Evolutionary conservation across 148 eudicot species (phyloP), one percentile per base, ranked within the genome.

Genomic region (Rhododendron williamsianum): DNA sequence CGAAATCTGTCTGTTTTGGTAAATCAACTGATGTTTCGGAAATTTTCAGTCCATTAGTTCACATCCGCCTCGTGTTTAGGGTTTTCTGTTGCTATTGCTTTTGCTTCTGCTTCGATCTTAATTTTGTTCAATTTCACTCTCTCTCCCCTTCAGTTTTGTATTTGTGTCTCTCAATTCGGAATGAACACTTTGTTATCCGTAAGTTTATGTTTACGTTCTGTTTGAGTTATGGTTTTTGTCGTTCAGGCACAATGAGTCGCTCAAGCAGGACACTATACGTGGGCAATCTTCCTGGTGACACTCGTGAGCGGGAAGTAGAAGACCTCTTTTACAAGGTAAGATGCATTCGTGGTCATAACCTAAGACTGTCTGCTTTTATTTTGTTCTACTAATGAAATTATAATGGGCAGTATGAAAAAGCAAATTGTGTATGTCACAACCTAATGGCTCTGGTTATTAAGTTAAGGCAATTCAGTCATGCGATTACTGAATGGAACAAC

Each of bases 281-380:
- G 60, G 96, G 96, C n/a, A 93, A 93, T 67, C 94, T 93, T 84
- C 96, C 96, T 0, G 96, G 94, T 15, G 96, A 93, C 86, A 84
- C 92, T 49, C 90, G 93, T 43, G 94, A 93, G 84, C 88, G 91
- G 78, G 96, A 93, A 89, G 94, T 93, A 45, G 94, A 93, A 80
- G 98, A 94, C 88, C 85, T 94, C 82, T 94, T 94, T 82, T 86
- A 89, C 89, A 94, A 94, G 92, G 98, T 94, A 84, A 79, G 36
- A 15, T 9, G 35, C 6, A 18, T 41, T 41, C 11, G 15, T 21
- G 33, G 4, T 45, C 25, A 46, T 73, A 58, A 51, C 2, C 19
- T 25, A 9, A 10, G 46, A 11, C 52, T 11, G 30, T 43, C 9
- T 30, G 30, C 23, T 7, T 27, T 51, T 81, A 4, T 19, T 35